These are phyloP conservation scores for Porphyra umbilicalis DNA, from an alignment of 31 red algal genomes.

Conservation along the genomic window DNA sequence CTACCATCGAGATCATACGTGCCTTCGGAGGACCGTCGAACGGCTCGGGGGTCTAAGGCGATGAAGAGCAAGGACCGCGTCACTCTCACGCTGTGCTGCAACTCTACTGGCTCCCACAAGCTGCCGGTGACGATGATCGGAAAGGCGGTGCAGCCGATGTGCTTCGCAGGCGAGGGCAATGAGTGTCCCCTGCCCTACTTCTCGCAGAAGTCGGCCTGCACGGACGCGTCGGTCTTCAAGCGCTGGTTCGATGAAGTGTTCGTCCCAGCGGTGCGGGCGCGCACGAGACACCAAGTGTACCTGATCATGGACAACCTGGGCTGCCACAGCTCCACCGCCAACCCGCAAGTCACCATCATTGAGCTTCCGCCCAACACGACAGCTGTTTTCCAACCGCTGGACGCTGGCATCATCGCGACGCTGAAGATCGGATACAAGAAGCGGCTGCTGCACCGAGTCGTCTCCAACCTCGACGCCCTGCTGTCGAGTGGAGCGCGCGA, in stretches of 20 bases:
- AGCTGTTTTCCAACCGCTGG: no score
- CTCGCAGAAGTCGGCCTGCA: constrained; percentile 10
- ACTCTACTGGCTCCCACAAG: constrained; percentile 7
- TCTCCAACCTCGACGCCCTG: no score
- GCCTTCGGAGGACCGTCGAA: background rate
- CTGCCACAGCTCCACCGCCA: no score
- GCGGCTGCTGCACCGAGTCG: no score
- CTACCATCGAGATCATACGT: background rate
- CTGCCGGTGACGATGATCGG: constrained; percentile 1
- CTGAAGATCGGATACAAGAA: no score
- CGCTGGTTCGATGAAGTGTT: background rate
- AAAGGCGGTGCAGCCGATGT: constrained; percentile 6
- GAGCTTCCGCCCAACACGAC: no score
- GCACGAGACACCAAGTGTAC: background rate
- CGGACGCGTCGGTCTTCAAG: constrained; percentile 2
- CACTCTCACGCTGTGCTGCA: constrained; percentile 6
- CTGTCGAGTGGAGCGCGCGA: no score
- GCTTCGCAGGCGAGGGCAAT: constrained; percentile 2
- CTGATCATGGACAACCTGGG: background rate
- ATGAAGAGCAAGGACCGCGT: constrained; percentile 13
- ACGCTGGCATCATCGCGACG: no score
- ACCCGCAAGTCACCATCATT: no score
- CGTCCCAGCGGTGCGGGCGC: background rate
- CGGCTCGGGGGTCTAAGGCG: background rate
- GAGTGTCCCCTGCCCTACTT: constrained; percentile 6